Conservation (phyloP, 331 rosid genomes). For the Cucumis variabilis region DNA sequence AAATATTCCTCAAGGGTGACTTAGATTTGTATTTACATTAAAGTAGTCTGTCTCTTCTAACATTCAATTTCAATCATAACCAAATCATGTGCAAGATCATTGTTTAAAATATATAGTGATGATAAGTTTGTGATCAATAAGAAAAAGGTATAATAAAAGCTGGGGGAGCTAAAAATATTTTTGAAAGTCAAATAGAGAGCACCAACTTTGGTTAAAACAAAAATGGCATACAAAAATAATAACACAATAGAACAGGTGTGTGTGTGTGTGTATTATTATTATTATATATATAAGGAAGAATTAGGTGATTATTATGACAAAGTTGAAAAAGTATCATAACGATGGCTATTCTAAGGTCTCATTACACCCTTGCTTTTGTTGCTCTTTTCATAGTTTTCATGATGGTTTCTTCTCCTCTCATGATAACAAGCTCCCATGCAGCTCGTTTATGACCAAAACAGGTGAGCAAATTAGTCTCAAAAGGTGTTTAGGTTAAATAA, state of each 20-base stretch:
- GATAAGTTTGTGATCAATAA: not conserved
- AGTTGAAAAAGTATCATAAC: not conserved
- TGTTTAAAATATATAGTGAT: not conserved
- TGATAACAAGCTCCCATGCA: not conserved
- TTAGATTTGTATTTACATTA: too few species aligned
- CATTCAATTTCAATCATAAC: not conserved
- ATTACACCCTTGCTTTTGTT: not conserved
- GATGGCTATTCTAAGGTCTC: not conserved
- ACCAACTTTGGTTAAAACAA: not conserved
- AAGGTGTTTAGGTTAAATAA: too few species aligned
- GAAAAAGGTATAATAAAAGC: not conserved
- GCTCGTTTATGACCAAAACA: not conserved
- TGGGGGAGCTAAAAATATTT: not conserved
- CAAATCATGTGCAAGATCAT: not conserved
- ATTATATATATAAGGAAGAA: not conserved
- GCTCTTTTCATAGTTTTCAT: not conserved
- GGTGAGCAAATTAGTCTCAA: not conserved
- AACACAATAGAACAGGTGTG: too few species aligned
- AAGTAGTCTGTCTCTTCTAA: not conserved
- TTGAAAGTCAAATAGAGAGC: constrained; percentile 8
- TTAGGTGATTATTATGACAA: not conserved
- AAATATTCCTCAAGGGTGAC: too few species aligned
- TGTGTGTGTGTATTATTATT: too few species aligned
- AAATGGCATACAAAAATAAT: too few species aligned
- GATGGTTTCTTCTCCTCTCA: constrained; percentile 6